A percentile compares a stretch with the other conserved stretches of the same genome.
Conservation (phyloP, 306 rosid species). For the Pachyrhizus erosus region DNA sequence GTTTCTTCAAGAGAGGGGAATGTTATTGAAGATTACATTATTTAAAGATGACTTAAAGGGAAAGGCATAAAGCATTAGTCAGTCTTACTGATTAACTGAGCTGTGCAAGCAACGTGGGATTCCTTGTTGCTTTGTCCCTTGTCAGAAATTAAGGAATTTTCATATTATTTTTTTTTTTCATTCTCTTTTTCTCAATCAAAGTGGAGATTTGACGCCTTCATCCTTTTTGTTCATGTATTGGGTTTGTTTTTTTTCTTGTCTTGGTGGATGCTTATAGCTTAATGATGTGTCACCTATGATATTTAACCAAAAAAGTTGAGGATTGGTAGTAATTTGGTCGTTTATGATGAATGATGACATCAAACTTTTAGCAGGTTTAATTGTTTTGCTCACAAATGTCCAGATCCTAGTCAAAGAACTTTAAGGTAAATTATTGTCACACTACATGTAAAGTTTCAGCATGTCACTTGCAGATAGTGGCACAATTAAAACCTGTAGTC, state of each 20-base stretch:
- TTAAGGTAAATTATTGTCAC: background rate
- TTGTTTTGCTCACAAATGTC: conserved; percentile 15
- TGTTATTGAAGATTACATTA: conserved; percentile 42
- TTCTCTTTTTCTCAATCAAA: conserved; percentile 43
- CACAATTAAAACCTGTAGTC: background rate
- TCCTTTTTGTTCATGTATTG: conserved; percentile 5
- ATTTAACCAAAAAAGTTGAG: conserved; percentile 17
- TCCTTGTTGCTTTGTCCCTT: conserved; percentile 46
- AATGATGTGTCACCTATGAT: conserved; percentile 15
- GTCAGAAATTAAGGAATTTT: conserved; percentile 49
- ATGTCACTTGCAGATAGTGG: conserved; percentile 36
- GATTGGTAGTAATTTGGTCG: conserved; percentile 33
- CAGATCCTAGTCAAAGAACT: conserved; percentile 18
- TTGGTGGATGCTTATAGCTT: conserved; percentile 38
- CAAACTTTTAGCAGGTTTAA: conserved; percentile 15
- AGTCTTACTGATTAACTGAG: conserved; percentile 42
- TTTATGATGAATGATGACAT: background rate
- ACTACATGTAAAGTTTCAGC: background rate
- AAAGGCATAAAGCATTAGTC: conserved; percentile 46
- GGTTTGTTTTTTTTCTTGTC: background rate
- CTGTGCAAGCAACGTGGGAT: conserved; percentile 44
- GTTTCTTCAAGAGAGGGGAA: conserved; percentile 47
- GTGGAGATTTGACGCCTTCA: conserved; percentile 45
- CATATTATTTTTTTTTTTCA: conserved; percentile 29
- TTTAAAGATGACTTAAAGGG: conserved; percentile 28